These are phyloP conservation scores for Tricholomella constricta DNA, from an alignment of 768 basidiomycete genomes.

Conservation along the genomic window DNA sequence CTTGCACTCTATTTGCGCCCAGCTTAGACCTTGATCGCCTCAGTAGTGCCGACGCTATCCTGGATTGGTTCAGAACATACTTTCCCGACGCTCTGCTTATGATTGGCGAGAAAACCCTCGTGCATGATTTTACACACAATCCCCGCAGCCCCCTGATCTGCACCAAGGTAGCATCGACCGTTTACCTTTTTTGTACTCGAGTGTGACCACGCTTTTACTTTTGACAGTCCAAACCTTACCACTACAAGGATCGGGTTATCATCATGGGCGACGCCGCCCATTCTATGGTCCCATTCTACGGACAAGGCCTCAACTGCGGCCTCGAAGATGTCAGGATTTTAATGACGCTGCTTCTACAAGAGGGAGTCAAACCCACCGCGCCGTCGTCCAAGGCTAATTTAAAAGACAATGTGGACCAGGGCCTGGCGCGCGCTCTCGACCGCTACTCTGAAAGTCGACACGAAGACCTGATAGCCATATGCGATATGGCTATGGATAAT, in stretches of 20 bases:
- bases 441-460: conserved; percentile 83
- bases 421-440: conserved; percentile 65
- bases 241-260: conserved; percentile 85
- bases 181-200: conserved; percentile 20
- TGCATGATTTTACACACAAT: conserved; percentile 79
- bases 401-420: conserved; percentile 48
- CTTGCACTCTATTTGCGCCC: conserved; percentile 94
- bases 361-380: conserved; percentile 57
- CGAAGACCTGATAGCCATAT: conserved; percentile 88
- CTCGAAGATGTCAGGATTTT: conserved; percentile 96
- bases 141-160: conserved; percentile 89
- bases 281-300: conserved; percentile 98
- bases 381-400: conserved; percentile 32
- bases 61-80: conserved; percentile 77
- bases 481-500: conserved; percentile 92
- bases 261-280: conserved; percentile 95
- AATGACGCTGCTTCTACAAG: conserved; percentile 68
- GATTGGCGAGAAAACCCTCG: conserved; percentile 79
- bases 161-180: conserved; percentile 70
- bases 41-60: conserved; percentile 52
- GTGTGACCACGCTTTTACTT: conserved; percentile 24
- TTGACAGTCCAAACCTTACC: conserved; percentile 79
- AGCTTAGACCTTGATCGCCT: conserved; percentile 74
- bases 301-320: conserved; percentile 97
- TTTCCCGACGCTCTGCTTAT: conserved; percentile 88